phyloP scores from a whole-genome alignment of 805 yeast species.

The Saccharomycopsis sp. region DNA sequence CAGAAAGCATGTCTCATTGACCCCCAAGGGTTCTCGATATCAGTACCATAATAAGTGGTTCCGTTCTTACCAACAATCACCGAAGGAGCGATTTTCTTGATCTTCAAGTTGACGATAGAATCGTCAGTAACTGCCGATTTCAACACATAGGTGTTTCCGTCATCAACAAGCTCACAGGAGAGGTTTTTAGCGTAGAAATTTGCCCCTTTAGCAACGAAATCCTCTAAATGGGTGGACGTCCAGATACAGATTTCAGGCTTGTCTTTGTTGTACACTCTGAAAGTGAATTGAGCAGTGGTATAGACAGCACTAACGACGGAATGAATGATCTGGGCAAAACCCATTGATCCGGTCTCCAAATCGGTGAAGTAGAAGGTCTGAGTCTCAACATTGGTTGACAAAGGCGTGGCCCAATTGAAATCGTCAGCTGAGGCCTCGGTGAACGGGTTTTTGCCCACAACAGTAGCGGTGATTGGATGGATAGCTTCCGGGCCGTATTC shows the following conservation, averaged over 20 bases:
- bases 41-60: constrained; percentile 78
- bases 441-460: constrained; percentile 51
- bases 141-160: constrained; percentile 45
- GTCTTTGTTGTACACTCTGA: constrained; percentile 59
- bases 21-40: constrained; percentile 87
- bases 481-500: constrained; percentile 92
- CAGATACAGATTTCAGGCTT: constrained; percentile 55
- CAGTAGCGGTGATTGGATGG: constrained; percentile 67
- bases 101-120: constrained; percentile 60
- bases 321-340: constrained; percentile 92
- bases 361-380: constrained; percentile 83
- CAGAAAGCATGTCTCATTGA: constrained; percentile 93
- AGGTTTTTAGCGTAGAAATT: constrained; percentile 76
- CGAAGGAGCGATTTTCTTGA: constrained; percentile 64
- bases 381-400: constrained; percentile 88
- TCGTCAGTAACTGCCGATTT: constrained; percentile 62
- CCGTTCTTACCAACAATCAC: constrained; percentile 90
- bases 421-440: constrained; percentile 59
- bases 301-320: constrained; percentile 79
- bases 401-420: constrained; percentile 67
- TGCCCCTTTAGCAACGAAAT: constrained; percentile 65
- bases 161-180: constrained; percentile 53
- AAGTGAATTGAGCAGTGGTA: constrained; percentile 90
- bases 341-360: constrained; percentile 54
- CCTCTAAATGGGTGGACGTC: constrained; percentile 87